Evolutionary conservation across 768 basidiomycete species (phyloP).

Genomic region (Mycena olivaceomarginata): DNA sequence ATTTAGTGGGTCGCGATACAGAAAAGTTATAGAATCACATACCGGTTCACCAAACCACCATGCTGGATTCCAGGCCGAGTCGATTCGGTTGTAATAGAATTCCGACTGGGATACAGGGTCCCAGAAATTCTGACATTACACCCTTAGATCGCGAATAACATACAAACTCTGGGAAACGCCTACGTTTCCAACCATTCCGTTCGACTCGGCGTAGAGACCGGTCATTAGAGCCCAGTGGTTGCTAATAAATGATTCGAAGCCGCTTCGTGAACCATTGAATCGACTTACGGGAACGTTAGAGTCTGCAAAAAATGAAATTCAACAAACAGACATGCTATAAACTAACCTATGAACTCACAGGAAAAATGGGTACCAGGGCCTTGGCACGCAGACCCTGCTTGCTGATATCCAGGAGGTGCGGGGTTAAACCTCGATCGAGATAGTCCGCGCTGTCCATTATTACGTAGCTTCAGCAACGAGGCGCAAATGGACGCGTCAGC

Average conservation of each 20-base stretch:
- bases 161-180: conserved; percentile 40
- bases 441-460: conserved; percentile 82
- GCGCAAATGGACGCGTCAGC: background rate
- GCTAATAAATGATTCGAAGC: conserved; percentile 56
- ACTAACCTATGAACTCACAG: conserved; percentile 66
- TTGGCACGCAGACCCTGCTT: conserved; percentile 92
- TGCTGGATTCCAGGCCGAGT: conserved; percentile 76
- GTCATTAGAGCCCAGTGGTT: conserved; percentile 97
- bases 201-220: conserved; percentile 91
- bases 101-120: conserved; percentile 78
- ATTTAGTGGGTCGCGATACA: background rate
- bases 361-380: conserved; percentile 91
- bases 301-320: conserved; percentile 66
- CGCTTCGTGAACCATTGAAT: conserved; percentile 11
- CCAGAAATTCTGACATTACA: conserved; percentile 83
- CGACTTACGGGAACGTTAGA: conserved; percentile 90
- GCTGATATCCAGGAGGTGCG: conserved; percentile 87
- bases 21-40: conserved; percentile 30
- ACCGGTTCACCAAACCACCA: conserved; percentile 98
- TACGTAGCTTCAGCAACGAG: conserved; percentile 36
- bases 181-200: conserved; percentile 94
- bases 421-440: conserved; percentile 89
- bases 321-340: background rate
- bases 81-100: conserved; percentile 83
- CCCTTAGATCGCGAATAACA: conserved; percentile 3